These are phyloP conservation scores for Fomes fomentarius DNA, from an alignment of 1,284 basidiomycete genomes.

Conservation along the genomic window DNA sequence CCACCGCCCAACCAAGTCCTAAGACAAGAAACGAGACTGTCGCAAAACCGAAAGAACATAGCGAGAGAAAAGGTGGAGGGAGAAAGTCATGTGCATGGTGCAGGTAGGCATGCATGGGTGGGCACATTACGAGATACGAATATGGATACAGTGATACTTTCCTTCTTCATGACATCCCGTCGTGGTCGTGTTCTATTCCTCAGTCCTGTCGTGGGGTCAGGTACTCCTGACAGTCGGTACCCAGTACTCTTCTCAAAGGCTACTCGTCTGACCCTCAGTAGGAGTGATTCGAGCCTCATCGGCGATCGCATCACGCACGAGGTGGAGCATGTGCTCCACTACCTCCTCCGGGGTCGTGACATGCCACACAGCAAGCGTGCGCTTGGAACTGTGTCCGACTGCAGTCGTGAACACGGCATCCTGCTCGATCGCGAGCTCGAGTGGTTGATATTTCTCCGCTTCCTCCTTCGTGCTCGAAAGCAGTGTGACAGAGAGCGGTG, in stretches of 20 bases:
- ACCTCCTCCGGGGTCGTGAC: slow-evolving; percentile 81
- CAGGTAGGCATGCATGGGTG: too few relatives aligned
- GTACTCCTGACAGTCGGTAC: not conserved
- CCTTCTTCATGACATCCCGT: too few relatives aligned
- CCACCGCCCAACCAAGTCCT: not conserved
- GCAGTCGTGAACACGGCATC: slow-evolving; percentile 87
- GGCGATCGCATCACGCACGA: slow-evolving; percentile 36
- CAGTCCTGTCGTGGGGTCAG: too few relatives aligned
- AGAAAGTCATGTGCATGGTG: too few relatives aligned
- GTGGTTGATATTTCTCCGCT: slow-evolving; percentile 44
- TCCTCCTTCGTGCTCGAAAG: slow-evolving; percentile 33
- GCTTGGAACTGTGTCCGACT: slow-evolving; percentile 85
- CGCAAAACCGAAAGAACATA: not conserved
- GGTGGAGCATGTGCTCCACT: slow-evolving; percentile 68
- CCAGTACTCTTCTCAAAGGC: slow-evolving; percentile 15
- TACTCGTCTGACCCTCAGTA: slow-evolving; percentile 17
- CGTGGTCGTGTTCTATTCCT: too few relatives aligned
- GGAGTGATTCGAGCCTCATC: slow-evolving; percentile 15
- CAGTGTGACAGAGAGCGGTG: slow-evolving; percentile 76
- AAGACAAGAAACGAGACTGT: not conserved
- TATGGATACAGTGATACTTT: too few relatives aligned
- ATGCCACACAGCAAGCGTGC: slow-evolving; percentile 89
- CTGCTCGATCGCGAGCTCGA: slow-evolving; percentile 65
- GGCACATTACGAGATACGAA: too few relatives aligned
- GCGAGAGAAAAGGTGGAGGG: not conserved